phyloP scores from a whole-genome alignment of 495 filamentous ascomycete species.

The Xylaria telfairii region DNA sequence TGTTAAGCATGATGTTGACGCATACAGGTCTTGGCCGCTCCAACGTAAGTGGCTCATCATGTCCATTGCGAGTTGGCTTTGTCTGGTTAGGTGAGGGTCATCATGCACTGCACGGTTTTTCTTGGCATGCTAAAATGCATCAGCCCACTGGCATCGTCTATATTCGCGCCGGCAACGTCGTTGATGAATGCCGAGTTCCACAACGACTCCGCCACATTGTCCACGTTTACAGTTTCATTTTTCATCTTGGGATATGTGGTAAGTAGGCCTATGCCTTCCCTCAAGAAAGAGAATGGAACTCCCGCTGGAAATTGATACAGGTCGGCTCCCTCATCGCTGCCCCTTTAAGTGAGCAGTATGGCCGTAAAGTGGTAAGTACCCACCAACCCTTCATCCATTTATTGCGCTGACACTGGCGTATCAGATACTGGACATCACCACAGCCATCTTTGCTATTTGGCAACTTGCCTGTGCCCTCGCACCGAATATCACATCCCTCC shows the following conservation, averaged over 20 bases:
- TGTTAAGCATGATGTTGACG: neutral
- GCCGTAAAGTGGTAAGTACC: neutral
- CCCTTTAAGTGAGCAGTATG: neutral
- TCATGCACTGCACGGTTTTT: neutral
- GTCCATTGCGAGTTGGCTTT: neutral
- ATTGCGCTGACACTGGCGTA: neutral
- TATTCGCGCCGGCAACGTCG: constrained; percentile 65
- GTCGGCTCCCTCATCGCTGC: neutral
- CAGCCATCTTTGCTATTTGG: constrained; percentile 50
- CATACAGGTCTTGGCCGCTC: neutral
- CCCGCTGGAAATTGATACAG: neutral
- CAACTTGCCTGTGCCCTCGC: constrained; percentile 48
- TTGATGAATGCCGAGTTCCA: constrained; percentile 59
- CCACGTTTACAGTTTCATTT: constrained; percentile 59
- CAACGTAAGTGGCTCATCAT: neutral
- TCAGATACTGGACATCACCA: neutral
- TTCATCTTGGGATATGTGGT: constrained; percentile 67
- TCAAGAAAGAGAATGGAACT: neutral
- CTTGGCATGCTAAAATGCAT: neutral
- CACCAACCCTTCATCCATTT: neutral
- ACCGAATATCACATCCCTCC: constrained; percentile 41
- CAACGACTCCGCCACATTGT: constrained; percentile 46
- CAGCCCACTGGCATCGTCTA: constrained; percentile 40
- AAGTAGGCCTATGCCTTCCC: constrained; percentile 37
- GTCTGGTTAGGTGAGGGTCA: neutral